Base-by-base conservation (phyloP, 140 eudicot species). In the Cichorium intybus region DNA sequence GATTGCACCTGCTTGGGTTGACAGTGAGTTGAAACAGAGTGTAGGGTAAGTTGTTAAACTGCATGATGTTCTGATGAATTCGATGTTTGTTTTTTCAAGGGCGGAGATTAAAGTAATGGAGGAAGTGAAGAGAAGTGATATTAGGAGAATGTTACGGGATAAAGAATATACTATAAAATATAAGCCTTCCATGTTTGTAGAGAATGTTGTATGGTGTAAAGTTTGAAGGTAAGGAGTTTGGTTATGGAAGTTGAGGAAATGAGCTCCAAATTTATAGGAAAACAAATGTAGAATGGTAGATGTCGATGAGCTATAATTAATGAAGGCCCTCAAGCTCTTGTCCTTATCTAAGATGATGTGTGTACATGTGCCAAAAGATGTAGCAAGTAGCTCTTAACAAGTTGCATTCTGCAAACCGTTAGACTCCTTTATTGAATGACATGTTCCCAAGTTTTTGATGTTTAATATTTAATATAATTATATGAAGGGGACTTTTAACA, bases 11-110 rank as follows among this genome's bases (percentile, higher is more conserved):
- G 91, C 78, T 63, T 28, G 72, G 35, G 24, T 39, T 21, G 95
- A 84, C 14, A 87, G 82, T 39, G 95, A 78, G 64, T 66, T 70
- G 75, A 70, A 75, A 60, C 95, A 87, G 7, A 87, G 82, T 4
- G 62, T 48, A 8, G 91, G 91, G 67, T 84, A 87, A 22, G 77
- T 52, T 37, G 95, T 87, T 20, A 75, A 45, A 46, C 77, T 65
- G 68, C 95, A 87, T 22, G 87, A 80, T 3, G 74, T 37, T 67
- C 74, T 77, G 24, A 84, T 75, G 75, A 79, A 82, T 7, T 73
- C 73, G 14, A 62, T 14, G 17, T 28, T 51, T 64, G 70, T 71
- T 27, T 65, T 54, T 35, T 69, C 68, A 5, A 69, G 54, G 49
- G 77, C 49, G 4, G 72, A 46, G 57, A 48, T 63, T 0, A 64